Evolutionary conservation across 129 eudicot genomes (phyloP), one percentile per base, ranked within the genome.

Genomic region (Arctium lappa): DNA sequence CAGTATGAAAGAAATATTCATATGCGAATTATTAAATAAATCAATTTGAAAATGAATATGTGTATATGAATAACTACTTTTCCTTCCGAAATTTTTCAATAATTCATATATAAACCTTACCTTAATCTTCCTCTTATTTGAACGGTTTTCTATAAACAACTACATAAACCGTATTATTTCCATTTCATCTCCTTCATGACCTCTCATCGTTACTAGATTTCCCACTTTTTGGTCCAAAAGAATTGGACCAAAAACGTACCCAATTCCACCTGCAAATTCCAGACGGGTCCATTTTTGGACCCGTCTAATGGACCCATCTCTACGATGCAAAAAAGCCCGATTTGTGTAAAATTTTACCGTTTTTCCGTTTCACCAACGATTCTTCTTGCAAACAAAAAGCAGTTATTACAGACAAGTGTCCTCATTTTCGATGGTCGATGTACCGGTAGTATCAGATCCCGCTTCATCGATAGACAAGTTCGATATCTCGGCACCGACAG

Each of bases 401-500:
- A 40, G 42, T 39, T 75, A 84, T 40, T 63, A 63, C 68, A 33
- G 71, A 53, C 38, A 50, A 46, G 73, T 69, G 34, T 83, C 84
- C 31, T 76, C 85, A n/a, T 84, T 84, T 44, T 88, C 92, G 16
- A 56, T 66, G 18, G 42, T 68, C 15, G 90, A 84, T 11, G 87
- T 81, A 70, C 78, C 87, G 29, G 86, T 56, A 8, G 84, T 74
- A 81, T 86, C 88, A 18, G 89, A 87, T 6, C 72, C 80, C 33
- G 84, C 87, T 79, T 88, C 94, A 34, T 91, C 87, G 0, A 86
- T 81, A 9, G 85, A 82, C 87, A 85, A 34, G 30, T 86, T 88
- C 6, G 88, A 86, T 34, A 87, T 73, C 56, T 89, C 97, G 8
- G 87, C 86, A 29, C 82, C 73, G 22, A 75, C 12, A 12, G 82